A percentile compares a stretch with the other conserved stretches of the same genome.
Evolutionary conservation across 2,329 filamentous ascomycete genomes (phyloP).

Genomic region (Coniochaeta hoffmannii): DNA sequence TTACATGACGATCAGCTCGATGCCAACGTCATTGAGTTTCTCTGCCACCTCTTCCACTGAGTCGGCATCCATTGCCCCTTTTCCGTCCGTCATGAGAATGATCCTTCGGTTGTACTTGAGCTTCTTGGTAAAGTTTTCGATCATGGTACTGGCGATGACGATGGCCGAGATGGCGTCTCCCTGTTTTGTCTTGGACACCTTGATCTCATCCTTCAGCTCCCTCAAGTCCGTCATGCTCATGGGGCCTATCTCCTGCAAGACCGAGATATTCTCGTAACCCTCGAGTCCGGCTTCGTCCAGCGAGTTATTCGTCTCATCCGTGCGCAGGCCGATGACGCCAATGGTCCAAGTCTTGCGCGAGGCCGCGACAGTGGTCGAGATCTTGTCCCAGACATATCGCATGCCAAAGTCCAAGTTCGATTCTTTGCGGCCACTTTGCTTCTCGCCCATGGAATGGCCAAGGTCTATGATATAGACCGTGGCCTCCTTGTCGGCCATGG

Average conservation of each 20-base stretch:
- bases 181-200: constrained; percentile 56
- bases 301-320: constrained; percentile 66
- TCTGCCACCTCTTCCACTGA: constrained; percentile 61
- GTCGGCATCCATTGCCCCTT: constrained; percentile 63
- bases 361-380: constrained; percentile 60
- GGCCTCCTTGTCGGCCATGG: constrained; percentile 89
- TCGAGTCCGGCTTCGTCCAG: constrained; percentile 57
- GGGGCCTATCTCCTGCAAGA: constrained; percentile 61
- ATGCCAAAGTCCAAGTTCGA: constrained; percentile 85
- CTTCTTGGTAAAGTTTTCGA: constrained; percentile 69
- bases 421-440: constrained; percentile 61
- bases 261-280: constrained; percentile 73
- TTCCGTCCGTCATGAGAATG: constrained; percentile 77
- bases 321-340: constrained; percentile 78
- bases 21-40: constrained; percentile 68
- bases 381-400: constrained; percentile 92
- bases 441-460: constrained; percentile 73
- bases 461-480: constrained; percentile 89
- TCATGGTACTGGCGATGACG: constrained; percentile 81
- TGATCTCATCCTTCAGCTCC: constrained; percentile 54
- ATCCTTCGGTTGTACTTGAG: constrained; percentile 77
- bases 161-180: constrained; percentile 88
- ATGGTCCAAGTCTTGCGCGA: constrained; percentile 67
- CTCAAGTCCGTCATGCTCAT: constrained; percentile 63
- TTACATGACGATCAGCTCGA: constrained; percentile 73